Evolutionary conservation across 2,329 filamentous ascomycete genomes (phyloP).

Genomic region (Trichoderma atroviride): DNA sequence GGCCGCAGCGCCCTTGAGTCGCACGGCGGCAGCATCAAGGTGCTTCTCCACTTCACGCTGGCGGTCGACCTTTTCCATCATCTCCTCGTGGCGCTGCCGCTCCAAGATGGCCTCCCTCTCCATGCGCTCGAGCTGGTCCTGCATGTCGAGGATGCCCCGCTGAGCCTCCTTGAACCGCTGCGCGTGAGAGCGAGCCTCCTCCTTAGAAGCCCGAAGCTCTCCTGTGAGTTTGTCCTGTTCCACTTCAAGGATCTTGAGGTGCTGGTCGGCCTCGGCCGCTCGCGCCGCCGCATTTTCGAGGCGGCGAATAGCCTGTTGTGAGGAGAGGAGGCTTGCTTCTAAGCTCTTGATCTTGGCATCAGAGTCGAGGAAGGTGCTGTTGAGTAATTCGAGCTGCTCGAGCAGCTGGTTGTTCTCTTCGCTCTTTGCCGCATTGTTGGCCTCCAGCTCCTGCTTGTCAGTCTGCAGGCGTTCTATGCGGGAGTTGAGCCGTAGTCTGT

Average conservation of each 20-base stretch:
- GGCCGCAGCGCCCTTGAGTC: conserved; percentile 80
- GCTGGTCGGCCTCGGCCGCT: conserved; percentile 77
- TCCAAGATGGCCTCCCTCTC: conserved; percentile 82
- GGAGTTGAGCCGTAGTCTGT: conserved; percentile 71
- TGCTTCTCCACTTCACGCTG: conserved; percentile 81
- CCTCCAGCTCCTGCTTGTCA: conserved; percentile 74
- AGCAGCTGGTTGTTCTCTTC: conserved; percentile 82
- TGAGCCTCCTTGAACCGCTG: conserved; percentile 87
- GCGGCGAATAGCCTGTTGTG: conserved; percentile 74
- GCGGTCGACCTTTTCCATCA: conserved; percentile 80
- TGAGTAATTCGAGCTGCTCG: conserved; percentile 82
- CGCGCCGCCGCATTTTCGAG: conserved; percentile 73
- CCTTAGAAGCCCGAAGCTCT: conserved; percentile 66
- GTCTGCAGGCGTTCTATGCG: conserved; percentile 76
- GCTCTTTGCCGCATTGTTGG: conserved; percentile 74
- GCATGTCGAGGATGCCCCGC: conserved; percentile 72
- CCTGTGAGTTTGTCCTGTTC: conserved; percentile 77
- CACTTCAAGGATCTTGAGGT: conserved; percentile 76
- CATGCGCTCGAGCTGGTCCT: conserved; percentile 86
- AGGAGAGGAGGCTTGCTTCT: conserved; percentile 74
- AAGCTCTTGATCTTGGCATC: conserved; percentile 78
- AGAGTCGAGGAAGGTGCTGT: conserved; percentile 75
- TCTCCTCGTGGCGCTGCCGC: conserved; percentile 76
- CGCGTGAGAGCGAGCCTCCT: conserved; percentile 77
- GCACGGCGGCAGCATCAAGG: conserved; percentile 74